phyloP scores from a whole-genome alignment of 202 grass and related monocot species.

The Panicum virgatum region DNA sequence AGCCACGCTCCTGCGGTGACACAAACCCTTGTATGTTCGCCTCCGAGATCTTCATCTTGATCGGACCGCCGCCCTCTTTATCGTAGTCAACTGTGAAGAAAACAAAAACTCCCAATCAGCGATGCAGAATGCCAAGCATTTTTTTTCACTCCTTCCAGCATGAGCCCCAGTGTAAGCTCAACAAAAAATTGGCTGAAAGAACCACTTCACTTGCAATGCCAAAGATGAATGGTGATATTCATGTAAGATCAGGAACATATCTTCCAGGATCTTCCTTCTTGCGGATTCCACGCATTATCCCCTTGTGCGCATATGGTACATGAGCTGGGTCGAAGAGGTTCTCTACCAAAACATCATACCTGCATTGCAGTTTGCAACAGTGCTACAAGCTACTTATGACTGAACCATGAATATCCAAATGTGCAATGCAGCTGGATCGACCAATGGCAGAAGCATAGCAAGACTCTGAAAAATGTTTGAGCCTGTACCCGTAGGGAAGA shows the following conservation, averaged over 20 bases:
- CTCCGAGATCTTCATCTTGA: conserved; percentile 60
- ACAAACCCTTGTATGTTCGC: conserved; percentile 56
- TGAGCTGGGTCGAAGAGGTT: conserved; percentile 96
- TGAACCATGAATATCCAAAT: not conserved
- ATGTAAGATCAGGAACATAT: conserved; percentile 58
- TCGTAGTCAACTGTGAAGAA: conserved; percentile 70
- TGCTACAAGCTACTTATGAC: not conserved
- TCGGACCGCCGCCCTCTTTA: conserved; percentile 61
- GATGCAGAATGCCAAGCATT: not conserved
- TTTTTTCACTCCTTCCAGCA: not conserved
- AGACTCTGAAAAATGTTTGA: not conserved
- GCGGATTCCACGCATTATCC: conserved; percentile 52
- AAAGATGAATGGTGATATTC: conserved; percentile 17
- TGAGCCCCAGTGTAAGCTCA: not conserved
- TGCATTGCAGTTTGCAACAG: conserved; percentile 41
- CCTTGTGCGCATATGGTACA: conserved; percentile 77
- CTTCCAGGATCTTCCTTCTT: conserved; percentile 67
- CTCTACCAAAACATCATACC: conserved; percentile 84
- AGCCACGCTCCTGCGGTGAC: conserved; percentile 44
- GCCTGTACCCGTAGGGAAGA: conserved; percentile 67
- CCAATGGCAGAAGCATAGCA: not conserved
- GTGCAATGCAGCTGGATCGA: not conserved
- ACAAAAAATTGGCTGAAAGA: not conserved
- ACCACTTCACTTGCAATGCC: not conserved
- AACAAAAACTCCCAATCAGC: conserved; percentile 21